Percentiles rank a stretch among this genome's conserved stretches.
Evolutionary conservation across 2,329 filamentous ascomycete genomes (phyloP).

Genomic region (Cordyceps militaris): DNA sequence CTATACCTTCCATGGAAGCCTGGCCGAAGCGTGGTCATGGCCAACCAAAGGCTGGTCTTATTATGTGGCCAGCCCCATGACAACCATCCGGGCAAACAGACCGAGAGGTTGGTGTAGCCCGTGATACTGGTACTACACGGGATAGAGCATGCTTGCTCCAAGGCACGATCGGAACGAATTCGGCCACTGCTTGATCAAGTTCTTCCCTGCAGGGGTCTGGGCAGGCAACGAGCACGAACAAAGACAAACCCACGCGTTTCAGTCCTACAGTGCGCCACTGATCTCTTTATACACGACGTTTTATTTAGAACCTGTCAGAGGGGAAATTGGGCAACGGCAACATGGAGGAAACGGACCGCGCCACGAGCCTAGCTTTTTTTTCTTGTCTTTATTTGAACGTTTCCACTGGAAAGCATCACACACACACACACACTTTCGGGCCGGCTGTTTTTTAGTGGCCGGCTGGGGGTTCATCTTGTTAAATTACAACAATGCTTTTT

Average conservation of each 20-base stretch:
- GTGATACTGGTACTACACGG: too few species aligned
- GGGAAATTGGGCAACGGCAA: not conserved
- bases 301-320: not conserved
- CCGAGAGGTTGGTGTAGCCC: too few species aligned
- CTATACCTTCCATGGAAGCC: not conserved
- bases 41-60: too few species aligned
- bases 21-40: not conserved
- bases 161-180: too few species aligned
- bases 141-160: too few species aligned
- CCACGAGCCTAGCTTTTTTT: not conserved
- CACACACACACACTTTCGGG: not conserved
- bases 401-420: not conserved
- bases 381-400: not conserved
- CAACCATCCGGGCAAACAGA: not conserved
- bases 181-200: too few species aligned
- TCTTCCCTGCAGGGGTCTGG: too few species aligned
- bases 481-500: not conserved
- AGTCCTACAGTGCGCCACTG: slow-evolving; percentile 1
- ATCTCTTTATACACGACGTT: not conserved
- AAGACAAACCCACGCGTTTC: not conserved
- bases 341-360: not conserved
- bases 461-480: not conserved
- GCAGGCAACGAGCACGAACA: not conserved
- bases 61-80: too few species aligned
- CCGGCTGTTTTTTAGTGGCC: not conserved